Evolutionary conservation across 2,329 filamentous ascomycete genomes (phyloP).

Genomic region (Endoconidiophora laricicola): DNA sequence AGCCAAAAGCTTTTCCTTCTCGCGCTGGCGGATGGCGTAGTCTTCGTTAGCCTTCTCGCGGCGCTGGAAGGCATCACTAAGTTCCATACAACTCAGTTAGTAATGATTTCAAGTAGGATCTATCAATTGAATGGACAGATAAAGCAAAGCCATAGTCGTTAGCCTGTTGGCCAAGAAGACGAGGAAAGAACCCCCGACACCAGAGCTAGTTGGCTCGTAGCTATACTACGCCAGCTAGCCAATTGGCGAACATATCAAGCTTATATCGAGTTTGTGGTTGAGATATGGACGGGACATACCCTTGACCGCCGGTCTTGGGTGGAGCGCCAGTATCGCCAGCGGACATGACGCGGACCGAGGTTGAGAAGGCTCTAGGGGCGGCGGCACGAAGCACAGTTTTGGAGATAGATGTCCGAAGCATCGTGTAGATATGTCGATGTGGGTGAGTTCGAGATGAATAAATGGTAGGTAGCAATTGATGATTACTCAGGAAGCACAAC

Average conservation of each 20-base stretch:
- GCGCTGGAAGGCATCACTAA: slow-evolving; percentile 78
- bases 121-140: neutral
- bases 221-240: too few relatives aligned
- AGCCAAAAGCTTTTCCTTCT: slow-evolving; percentile 73
- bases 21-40: slow-evolving; percentile 68
- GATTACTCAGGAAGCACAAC: neutral
- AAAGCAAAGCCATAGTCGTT: neutral
- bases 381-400: slow-evolving; percentile 35
- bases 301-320: slow-evolving; percentile 33
- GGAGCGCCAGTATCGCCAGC: slow-evolving; percentile 54
- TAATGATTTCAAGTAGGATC: too few relatives aligned
- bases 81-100: too few relatives aligned
- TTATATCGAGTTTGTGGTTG: too few relatives aligned
- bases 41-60: slow-evolving; percentile 81
- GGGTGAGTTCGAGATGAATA: neutral
- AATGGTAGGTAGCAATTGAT: neutral
- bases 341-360: slow-evolving; percentile 44
- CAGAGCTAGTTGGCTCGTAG: neutral
- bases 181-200: neutral
- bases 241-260: too few relatives aligned
- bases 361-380: slow-evolving; percentile 39
- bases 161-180: neutral
- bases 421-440: slow-evolving; percentile 21
- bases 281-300: slow-evolving; percentile 26
- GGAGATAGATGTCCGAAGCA: slow-evolving; percentile 51